These are phyloP conservation scores for Aspergillus ochraceus DNA, from an alignment of 2,329 filamentous ascomycete genomes.

Conservation along the genomic window DNA sequence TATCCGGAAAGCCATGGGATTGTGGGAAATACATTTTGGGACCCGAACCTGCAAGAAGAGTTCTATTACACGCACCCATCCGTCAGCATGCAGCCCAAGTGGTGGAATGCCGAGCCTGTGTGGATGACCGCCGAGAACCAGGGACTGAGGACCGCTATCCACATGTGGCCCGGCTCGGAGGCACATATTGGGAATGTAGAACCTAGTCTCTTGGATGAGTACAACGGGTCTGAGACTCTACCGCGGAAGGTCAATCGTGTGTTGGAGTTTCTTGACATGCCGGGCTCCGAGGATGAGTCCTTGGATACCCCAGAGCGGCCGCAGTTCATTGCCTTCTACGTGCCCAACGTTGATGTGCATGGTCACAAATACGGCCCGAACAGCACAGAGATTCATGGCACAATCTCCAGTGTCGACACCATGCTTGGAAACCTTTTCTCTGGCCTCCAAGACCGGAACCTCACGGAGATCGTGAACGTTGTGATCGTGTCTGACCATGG, in stretches of 20 bases:
- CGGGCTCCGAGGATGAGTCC: conserved; percentile 64
- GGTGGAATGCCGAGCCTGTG: conserved; percentile 93
- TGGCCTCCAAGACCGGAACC: conserved; percentile 76
- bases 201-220: conserved; percentile 80
- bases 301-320: conserved; percentile 63
- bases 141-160: conserved; percentile 75
- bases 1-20: conserved; percentile 92
- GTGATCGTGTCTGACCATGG: conserved; percentile 97
- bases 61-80: conserved; percentile 83
- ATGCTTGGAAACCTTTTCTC: conserved; percentile 78
- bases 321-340: conserved; percentile 90
- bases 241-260: conserved; percentile 75
- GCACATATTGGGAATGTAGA: conserved; percentile 75
- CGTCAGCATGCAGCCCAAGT: conserved; percentile 77
- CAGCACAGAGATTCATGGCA: conserved; percentile 81
- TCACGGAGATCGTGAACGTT: conserved; percentile 88
- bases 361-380: conserved; percentile 91
- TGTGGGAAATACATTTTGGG: conserved; percentile 94
- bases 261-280: conserved; percentile 79
- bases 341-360: conserved; percentile 84
- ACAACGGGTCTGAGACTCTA: conserved; percentile 74
- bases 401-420: conserved; percentile 74
- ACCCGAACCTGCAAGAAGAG: conserved; percentile 70
- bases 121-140: conserved; percentile 91
- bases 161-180: conserved; percentile 99